phyloP scores from a whole-genome alignment of 495 filamentous ascomycete species.

The Polyplosphaeria fusca region DNA sequence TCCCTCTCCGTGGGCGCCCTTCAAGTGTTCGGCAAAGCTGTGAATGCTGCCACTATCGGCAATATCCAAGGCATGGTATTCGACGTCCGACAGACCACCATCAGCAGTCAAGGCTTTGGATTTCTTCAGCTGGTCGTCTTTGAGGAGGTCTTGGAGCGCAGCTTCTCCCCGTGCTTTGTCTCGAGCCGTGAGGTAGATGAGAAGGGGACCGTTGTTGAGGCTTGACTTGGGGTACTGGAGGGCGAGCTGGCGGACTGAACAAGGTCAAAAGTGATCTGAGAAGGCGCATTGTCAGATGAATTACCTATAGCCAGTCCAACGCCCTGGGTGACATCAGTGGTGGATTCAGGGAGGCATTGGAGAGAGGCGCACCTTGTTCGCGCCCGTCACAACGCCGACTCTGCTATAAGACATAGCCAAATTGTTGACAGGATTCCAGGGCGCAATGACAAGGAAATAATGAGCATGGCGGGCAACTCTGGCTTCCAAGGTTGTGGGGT shows the following conservation, averaged over 20 bases:
- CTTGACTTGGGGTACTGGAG: constrained; percentile 50
- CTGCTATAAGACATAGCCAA: constrained; percentile 32
- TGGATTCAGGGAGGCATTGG: background rate
- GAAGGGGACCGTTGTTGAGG: constrained; percentile 44
- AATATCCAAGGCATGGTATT: constrained; percentile 48
- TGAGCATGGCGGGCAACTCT: too few relatives aligned
- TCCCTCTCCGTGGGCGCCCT: constrained; percentile 47
- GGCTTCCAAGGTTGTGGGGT: too few relatives aligned
- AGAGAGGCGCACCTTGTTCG: constrained; percentile 39
- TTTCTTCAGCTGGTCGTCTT: constrained; percentile 43
- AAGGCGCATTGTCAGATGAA: background rate
- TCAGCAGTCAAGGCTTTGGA: constrained; percentile 44
- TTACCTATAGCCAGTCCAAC: constrained; percentile 34
- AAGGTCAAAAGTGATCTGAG: background rate
- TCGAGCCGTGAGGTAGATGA: constrained; percentile 54
- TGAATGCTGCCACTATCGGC: constrained; percentile 43
- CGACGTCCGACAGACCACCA: constrained; percentile 46
- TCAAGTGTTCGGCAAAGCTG: constrained; percentile 42
- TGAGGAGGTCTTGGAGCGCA: constrained; percentile 42
- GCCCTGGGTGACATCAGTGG: constrained; percentile 32
- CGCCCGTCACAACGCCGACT: constrained; percentile 46
- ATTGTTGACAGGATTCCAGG: too few relatives aligned
- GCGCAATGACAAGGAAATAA: too few relatives aligned
- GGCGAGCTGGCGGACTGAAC: constrained; percentile 43
- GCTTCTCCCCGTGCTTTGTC: constrained; percentile 44